phyloP scores from a whole-genome alignment of 202 grass and related monocot genomes.

The Sporobolus alterniflorus region DNA sequence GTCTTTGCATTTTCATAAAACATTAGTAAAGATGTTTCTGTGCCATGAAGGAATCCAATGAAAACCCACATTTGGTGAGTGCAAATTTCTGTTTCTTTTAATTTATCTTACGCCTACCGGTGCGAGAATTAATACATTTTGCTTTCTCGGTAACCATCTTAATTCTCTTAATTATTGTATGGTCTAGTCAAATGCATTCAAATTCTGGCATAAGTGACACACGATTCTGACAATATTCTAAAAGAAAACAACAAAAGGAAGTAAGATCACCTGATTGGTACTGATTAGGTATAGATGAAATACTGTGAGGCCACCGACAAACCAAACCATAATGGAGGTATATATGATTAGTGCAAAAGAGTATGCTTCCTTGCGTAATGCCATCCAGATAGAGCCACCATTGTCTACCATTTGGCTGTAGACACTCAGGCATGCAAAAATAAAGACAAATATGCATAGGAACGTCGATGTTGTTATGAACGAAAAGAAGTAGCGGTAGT shows the following conservation, averaged over 20 bases:
- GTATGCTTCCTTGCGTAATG: slow-evolving; percentile 46
- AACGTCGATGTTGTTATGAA: slow-evolving; percentile 73
- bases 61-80: not conserved
- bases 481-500: slow-evolving; percentile 70
- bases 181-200: not conserved
- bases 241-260: slow-evolving; percentile 2
- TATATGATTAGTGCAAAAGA: slow-evolving; percentile 73
- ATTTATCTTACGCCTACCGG: not conserved
- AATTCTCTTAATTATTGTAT: not conserved
- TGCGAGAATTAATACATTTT: not conserved
- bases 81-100: not conserved
- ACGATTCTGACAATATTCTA: slow-evolving; percentile 1
- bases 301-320: slow-evolving; percentile 69
- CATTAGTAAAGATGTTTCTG: not conserved
- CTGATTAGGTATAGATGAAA: slow-evolving; percentile 76
- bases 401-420: slow-evolving; percentile 32
- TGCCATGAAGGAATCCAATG: not conserved
- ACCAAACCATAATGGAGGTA: slow-evolving; percentile 71
- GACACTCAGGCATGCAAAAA: slow-evolving; percentile 58
- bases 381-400: slow-evolving; percentile 36
- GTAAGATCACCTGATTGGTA: slow-evolving; percentile 62
- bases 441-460: slow-evolving; percentile 64
- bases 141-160: not conserved
- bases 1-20: not conserved
- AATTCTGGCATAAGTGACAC: not conserved